Evolutionary conservation across 768 basidiomycete species (phyloP).

Genomic region (Hericium rajendrae): DNA sequence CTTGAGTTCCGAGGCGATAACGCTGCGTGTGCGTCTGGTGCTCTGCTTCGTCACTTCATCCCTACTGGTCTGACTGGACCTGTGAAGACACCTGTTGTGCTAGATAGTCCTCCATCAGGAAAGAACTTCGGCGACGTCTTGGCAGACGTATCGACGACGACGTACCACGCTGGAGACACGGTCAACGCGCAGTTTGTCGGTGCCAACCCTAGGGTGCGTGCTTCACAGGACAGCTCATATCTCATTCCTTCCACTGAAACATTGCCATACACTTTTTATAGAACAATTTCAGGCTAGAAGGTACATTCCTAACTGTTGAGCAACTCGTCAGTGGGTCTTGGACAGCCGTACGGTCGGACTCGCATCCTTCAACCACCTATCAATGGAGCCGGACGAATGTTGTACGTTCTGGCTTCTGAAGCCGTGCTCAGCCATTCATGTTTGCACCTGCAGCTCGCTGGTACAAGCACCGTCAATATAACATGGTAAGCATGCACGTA

Average conservation of each 20-base stretch:
- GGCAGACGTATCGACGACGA: slow-evolving; percentile 36
- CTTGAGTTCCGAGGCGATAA: slow-evolving; percentile 56
- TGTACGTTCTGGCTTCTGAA: slow-evolving; percentile 24
- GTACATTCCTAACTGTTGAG: slow-evolving; percentile 64
- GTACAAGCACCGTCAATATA: slow-evolving; percentile 55
- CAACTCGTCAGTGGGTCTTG: slow-evolving; percentile 38
- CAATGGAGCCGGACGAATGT: slow-evolving; percentile 52
- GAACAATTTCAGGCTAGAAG: slow-evolving; percentile 72
- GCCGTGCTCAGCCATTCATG: not conserved
- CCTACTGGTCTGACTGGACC: not conserved
- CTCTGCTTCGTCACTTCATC: not conserved
- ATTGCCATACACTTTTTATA: slow-evolving; percentile 16
- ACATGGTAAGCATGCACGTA: slow-evolving; percentile 41
- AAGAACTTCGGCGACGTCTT: slow-evolving; percentile 55
- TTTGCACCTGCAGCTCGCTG: slow-evolving; percentile 32
- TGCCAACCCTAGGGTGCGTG: slow-evolving; percentile 63
- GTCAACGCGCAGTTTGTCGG: slow-evolving; percentile 61
- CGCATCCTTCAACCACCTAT: slow-evolving; percentile 68
- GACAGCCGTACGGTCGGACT: slow-evolving; percentile 57
- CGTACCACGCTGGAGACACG: slow-evolving; percentile 47
- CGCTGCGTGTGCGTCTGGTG: slow-evolving; percentile 39
- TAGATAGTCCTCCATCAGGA: slow-evolving; percentile 47
- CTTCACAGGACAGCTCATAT: not conserved
- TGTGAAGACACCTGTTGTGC: slow-evolving; percentile 47
- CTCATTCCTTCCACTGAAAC: not conserved